Percentiles rank a stretch among this genome's conserved stretches.
These are phyloP conservation scores for Vickermania ingenoplastis DNA, from an alignment of 208 protist species.

Conservation along the genomic window DNA sequence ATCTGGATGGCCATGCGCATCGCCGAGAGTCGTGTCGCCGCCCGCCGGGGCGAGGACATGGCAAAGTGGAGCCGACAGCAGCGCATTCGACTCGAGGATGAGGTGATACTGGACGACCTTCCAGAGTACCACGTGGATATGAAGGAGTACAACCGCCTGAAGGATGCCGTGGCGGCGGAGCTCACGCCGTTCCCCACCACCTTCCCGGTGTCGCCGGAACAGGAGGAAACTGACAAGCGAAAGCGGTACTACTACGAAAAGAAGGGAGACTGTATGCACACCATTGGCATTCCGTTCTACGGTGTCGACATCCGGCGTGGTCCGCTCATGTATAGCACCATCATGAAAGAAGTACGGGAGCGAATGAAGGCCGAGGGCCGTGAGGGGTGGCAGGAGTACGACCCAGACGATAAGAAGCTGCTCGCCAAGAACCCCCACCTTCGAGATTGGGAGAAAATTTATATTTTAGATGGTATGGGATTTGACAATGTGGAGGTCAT, in stretches of 20 bases:
- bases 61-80: neutral
- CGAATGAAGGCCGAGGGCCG: neutral
- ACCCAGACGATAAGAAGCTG: neutral
- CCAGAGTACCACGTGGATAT: neutral
- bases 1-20: neutral
- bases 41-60: neutral
- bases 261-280: neutral
- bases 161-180: neutral
- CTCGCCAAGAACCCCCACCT: neutral
- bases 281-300: slow-evolving; percentile 47
- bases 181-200: neutral
- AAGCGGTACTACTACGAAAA: neutral
- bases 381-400: neutral
- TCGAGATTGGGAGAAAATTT: neutral
- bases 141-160: neutral
- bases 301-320: slow-evolving; percentile 15
- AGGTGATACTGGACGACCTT: neutral
- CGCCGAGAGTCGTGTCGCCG: neutral
- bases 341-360: neutral
- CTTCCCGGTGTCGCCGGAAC: neutral
- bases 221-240: neutral
- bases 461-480: neutral
- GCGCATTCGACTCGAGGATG: neutral
- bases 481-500: slow-evolving; percentile 16
- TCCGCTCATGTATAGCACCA: slow-evolving; percentile 28